Evolutionary conservation across 1,139 yeast genomes (phyloP).

Genomic region (Pichia terricola): DNA sequence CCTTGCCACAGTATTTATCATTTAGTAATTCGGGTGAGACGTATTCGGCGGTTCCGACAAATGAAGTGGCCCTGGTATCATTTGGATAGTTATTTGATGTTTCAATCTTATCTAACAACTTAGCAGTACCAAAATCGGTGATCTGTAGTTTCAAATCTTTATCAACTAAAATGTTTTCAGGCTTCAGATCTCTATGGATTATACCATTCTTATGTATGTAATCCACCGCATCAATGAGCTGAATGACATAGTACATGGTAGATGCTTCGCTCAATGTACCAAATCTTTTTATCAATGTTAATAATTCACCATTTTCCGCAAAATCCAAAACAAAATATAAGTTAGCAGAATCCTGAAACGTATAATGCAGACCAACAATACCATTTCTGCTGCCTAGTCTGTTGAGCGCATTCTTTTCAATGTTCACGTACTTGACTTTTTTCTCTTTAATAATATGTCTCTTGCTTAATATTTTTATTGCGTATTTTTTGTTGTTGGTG

Average conservation of each 20-base stretch:
- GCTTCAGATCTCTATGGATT: conserved; percentile 89
- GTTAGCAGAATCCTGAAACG: conserved; percentile 69
- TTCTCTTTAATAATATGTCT: conserved; percentile 69
- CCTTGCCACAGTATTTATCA: conserved; percentile 75
- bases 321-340: conserved; percentile 68
- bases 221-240: conserved; percentile 76
- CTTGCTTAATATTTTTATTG: conserved; percentile 66
- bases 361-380: conserved; percentile 61
- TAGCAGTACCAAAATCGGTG: conserved; percentile 99
- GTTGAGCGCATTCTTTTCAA: conserved; percentile 68
- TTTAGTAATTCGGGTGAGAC: conserved; percentile 91
- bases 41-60: conserved; percentile 65
- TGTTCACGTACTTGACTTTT: conserved; percentile 70
- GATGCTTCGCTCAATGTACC: conserved; percentile 50
- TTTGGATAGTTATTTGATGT: conserved; percentile 38
- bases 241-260: conserved; percentile 47
- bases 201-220: conserved; percentile 80
- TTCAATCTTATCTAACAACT: conserved; percentile 46
- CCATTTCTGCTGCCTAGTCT: conserved; percentile 61
- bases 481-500: conserved; percentile 49
- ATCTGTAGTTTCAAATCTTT: conserved; percentile 72
- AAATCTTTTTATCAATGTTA: conserved; percentile 48
- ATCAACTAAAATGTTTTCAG: conserved; percentile 83
- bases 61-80: conserved; percentile 67
- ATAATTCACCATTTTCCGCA: conserved; percentile 72